A percentile compares a stretch with the other conserved stretches of the same genome.
Conservation (phyloP, 805 yeast genomes). For the Blastobotrys peoriensis region DNA sequence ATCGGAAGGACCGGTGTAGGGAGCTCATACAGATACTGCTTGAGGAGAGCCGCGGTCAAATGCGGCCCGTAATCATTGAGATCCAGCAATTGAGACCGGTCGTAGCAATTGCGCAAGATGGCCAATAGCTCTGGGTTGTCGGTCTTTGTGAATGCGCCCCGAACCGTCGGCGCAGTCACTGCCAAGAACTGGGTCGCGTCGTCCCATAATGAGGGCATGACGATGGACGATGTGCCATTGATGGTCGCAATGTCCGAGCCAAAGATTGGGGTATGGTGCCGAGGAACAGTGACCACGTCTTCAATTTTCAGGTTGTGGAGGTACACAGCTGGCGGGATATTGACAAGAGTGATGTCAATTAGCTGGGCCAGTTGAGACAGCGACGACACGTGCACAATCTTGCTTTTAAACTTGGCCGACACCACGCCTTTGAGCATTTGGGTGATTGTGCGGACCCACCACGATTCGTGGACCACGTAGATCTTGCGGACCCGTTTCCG, state of each 20-base stretch:
- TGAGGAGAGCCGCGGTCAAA: slow-evolving; percentile 41
- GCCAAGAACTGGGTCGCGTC: slow-evolving; percentile 17
- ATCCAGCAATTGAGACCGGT: slow-evolving; percentile 48
- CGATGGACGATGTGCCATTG: neutral
- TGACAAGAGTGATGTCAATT: slow-evolving; percentile 69
- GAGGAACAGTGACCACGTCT: slow-evolving; percentile 46
- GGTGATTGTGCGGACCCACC: slow-evolving; percentile 76
- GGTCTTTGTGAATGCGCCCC: slow-evolving; percentile 13
- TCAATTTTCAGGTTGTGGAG: slow-evolving; percentile 54
- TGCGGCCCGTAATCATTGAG: slow-evolving; percentile 53
- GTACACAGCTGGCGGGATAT: slow-evolving; percentile 72
- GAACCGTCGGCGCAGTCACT: slow-evolving; percentile 10
- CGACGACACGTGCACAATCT: slow-evolving; percentile 41
- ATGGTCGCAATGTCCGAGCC: slow-evolving; percentile 23
- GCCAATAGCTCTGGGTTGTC: slow-evolving; percentile 22
- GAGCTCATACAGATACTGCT: slow-evolving; percentile 44
- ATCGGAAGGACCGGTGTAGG: slow-evolving; percentile 51
- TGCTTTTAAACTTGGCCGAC: slow-evolving; percentile 39
- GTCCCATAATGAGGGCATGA: slow-evolving; percentile 31
- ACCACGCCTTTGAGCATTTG: slow-evolving; percentile 64
- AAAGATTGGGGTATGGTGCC: slow-evolving; percentile 30
- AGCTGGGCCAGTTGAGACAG: slow-evolving; percentile 50
- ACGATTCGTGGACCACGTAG: slow-evolving; percentile 82
- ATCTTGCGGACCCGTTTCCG: slow-evolving; percentile 53
- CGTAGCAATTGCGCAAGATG: slow-evolving; percentile 30